Percentiles rank a stretch among this genome's conserved stretches.
Conservation (phyloP, 1,284 basidiomycete species). For the Boletus chippewaensis region DNA sequence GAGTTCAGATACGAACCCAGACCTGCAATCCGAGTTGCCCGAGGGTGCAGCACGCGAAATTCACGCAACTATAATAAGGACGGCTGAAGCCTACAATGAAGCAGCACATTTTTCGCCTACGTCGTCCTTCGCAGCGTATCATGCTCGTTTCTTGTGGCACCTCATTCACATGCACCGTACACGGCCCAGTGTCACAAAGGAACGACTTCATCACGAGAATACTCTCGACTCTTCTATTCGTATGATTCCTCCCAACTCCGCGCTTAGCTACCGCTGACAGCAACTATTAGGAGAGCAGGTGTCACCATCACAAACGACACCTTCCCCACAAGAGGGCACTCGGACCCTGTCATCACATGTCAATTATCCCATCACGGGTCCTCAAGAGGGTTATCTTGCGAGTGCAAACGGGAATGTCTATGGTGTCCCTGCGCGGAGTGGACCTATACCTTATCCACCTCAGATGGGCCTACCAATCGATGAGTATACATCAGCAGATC, state of each 20-base stretch:
- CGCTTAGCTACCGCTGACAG: conserved; percentile 7
- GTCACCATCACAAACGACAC: conserved; percentile 21
- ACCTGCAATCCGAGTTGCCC: conserved; percentile 43
- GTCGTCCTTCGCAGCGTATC: conserved; percentile 56
- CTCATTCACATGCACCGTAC: conserved; percentile 55
- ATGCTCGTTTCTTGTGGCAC: conserved; percentile 68
- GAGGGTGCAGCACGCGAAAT: conserved; percentile 56
- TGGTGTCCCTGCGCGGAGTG: conserved; percentile 13
- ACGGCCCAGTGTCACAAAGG: conserved; percentile 38
- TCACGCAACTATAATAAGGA: conserved; percentile 53
- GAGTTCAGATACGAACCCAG: conserved; percentile 46
- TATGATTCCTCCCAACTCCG: conserved; percentile 17
- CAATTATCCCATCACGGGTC: conserved; percentile 18
- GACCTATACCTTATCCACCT: conserved; percentile 16
- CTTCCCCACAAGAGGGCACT: conserved; percentile 21
- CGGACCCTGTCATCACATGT: conserved; percentile 14
- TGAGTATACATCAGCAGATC: conserved; percentile 43
- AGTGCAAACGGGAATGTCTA: conserved; percentile 19
- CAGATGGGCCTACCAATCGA: conserved; percentile 15
- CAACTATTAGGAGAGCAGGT: conserved; percentile 19
- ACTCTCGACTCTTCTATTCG: conserved; percentile 48
- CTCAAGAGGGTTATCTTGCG: conserved; percentile 20
- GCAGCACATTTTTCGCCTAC: conserved; percentile 56
- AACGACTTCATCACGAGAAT: conserved; percentile 29
- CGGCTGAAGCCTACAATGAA: conserved; percentile 69